Conservation (phyloP, 306 rosid species). For the Quercus wislizeni region DNA sequence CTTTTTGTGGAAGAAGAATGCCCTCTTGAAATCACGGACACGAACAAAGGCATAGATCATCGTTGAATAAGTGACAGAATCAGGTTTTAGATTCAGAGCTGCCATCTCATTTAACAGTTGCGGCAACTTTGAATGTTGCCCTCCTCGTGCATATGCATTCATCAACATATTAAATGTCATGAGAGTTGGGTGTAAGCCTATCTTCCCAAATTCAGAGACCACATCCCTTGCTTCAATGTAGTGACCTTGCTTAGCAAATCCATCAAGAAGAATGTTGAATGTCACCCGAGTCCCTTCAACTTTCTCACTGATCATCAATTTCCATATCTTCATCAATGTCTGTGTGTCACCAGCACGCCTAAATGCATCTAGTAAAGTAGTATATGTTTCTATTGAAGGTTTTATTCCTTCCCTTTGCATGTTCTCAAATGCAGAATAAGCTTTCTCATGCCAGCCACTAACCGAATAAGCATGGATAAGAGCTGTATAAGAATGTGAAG, state of each 20-base stretch:
- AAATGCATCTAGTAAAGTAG: constrained; percentile 73
- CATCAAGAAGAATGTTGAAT: constrained; percentile 76
- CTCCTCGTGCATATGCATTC: constrained; percentile 90
- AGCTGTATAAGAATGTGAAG: constrained; percentile 80
- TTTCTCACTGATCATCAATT: constrained; percentile 61
- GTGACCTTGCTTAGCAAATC: constrained; percentile 89
- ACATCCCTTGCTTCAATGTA: constrained; percentile 78
- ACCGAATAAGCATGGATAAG: constrained; percentile 82
- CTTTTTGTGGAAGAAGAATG: constrained; percentile 72
- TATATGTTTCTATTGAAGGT: constrained; percentile 88
- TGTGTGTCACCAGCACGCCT: constrained; percentile 76
- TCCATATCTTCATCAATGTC: constrained; percentile 81
- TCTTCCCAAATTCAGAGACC: constrained; percentile 66
- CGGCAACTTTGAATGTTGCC: constrained; percentile 71
- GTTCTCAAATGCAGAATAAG: constrained; percentile 64
- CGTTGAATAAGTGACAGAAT: constrained; percentile 77
- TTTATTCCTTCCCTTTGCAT: constrained; percentile 63
- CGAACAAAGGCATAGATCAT: constrained; percentile 77
- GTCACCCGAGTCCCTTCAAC: constrained; percentile 62
- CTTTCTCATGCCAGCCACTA: constrained; percentile 85
- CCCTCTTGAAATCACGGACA: constrained; percentile 65
- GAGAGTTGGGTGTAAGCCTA: constrained; percentile 73
- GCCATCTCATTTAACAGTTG: constrained; percentile 80
- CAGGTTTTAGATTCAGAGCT: constrained; percentile 64
- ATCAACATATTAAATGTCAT: constrained; percentile 84